A percentile compares a stretch with the other conserved stretches of the same genome.
Evolutionary conservation across 257 asterid genomes (phyloP).

Genomic region (Thymus mandschuricus): DNA sequence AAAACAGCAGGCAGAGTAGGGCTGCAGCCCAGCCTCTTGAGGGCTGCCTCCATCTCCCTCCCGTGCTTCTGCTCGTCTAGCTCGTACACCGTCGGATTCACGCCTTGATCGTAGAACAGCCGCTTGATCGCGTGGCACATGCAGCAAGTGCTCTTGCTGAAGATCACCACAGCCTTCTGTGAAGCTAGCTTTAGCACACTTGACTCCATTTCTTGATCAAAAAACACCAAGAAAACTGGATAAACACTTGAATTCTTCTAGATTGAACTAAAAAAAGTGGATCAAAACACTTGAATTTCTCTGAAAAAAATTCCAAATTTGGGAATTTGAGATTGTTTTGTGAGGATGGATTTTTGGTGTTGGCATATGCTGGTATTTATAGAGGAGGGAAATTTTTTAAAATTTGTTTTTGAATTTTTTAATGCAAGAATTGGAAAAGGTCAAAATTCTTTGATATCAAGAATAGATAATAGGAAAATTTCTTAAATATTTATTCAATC

Average conservation of each 20-base stretch:
- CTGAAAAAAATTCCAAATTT: neutral
- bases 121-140: constrained; percentile 80
- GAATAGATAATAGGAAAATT: constrained; percentile 30
- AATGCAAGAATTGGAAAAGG: constrained; percentile 22
- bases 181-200: constrained; percentile 18
- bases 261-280: neutral
- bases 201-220: constrained; percentile 20
- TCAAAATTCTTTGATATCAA: constrained; percentile 32
- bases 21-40: constrained; percentile 55
- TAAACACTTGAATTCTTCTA: neutral
- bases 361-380: constrained; percentile 21
- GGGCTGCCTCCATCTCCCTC: constrained; percentile 60
- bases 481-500: neutral
- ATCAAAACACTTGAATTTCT: neutral
- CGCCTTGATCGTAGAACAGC: constrained; percentile 69
- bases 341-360: constrained; percentile 25
- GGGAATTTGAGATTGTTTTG: constrained; percentile 20
- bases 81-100: constrained; percentile 63
- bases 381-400: constrained; percentile 1
- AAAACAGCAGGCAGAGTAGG: constrained; percentile 72
- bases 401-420: constrained; percentile 11
- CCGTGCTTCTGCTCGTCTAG: constrained; percentile 56
- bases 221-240: neutral
- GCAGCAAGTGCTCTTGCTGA: constrained; percentile 77
- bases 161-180: constrained; percentile 57